Conservation (phyloP, 371 early-diverging fungal genomes). For the Gilbertella persicaria region DNA sequence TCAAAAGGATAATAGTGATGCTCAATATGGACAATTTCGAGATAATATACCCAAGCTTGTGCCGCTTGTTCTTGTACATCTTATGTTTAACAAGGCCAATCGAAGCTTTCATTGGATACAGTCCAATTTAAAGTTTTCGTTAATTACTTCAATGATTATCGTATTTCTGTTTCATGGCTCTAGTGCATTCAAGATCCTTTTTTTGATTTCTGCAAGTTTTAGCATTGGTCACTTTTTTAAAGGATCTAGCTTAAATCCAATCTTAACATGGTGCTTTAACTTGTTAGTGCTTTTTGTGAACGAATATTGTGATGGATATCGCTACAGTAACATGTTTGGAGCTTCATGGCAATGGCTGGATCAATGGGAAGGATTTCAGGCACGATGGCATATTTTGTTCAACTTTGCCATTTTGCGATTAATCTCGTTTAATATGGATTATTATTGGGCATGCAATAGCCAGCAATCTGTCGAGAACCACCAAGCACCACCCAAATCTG, state of each 20-base stretch:
- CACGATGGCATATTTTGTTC: slow-evolving; percentile 89
- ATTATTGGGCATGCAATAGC: slow-evolving; percentile 67
- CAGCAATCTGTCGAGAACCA: slow-evolving; percentile 14
- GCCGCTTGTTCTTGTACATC: slow-evolving; percentile 50
- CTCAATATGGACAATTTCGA: slow-evolving; percentile 82
- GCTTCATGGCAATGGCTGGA: slow-evolving; percentile 73
- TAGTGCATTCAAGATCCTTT: slow-evolving; percentile 71
- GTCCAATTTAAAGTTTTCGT: slow-evolving; percentile 39
- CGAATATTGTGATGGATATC: slow-evolving; percentile 72
- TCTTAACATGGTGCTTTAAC: slow-evolving; percentile 79
- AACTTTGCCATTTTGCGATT: slow-evolving; percentile 90
- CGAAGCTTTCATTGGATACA: slow-evolving; percentile 15
- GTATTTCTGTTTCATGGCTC: slow-evolving; percentile 56
- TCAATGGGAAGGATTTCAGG: slow-evolving; percentile 34
- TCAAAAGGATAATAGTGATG: slow-evolving; percentile 79
- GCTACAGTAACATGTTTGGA: slow-evolving; percentile 56
- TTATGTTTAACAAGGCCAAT: slow-evolving; percentile 51
- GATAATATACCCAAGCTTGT: slow-evolving; percentile 69
- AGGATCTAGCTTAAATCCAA: slow-evolving; percentile 60
- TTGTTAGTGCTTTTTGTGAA: slow-evolving; percentile 76
- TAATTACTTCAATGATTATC: slow-evolving; percentile 65
- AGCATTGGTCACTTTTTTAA: slow-evolving; percentile 54
- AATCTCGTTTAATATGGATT: slow-evolving; percentile 91
- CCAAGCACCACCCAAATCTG: slow-evolving; percentile 35
- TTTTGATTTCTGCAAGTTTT: slow-evolving; percentile 65